Base-by-base conservation (phyloP, 2,329 filamentous ascomycete species). In the Tolypocladium pustulatum region DNA sequence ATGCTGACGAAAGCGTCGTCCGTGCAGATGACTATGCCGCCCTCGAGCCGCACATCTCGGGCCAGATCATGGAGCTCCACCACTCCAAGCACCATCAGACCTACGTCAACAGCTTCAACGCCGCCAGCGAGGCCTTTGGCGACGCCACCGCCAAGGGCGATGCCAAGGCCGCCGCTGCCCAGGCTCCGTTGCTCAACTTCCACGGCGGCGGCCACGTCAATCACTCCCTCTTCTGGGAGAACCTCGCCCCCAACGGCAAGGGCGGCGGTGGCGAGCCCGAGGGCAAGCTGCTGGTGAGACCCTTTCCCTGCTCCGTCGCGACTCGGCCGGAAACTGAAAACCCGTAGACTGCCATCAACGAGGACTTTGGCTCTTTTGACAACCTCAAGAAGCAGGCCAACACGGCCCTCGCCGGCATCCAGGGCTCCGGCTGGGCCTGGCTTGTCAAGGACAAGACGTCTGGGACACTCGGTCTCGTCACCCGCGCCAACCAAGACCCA, bases 11-110 rank as follows among this genome's bases (percentile, higher is more conserved):
- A n/a, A 22, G 9, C 27, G 49, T 6, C 20, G 17, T 8, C 9
- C 10, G 36, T 41, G 27, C 53, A 96, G 93, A 97, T 73, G 94
- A 97, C 81, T 99, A 97, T 75, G 90, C 88, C 72, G 94, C 92
- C 57, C 91, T 99, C 68, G 94, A 99, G 79, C 84, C 84, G 56
- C 71, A 80, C 69, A 85, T 96, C 78, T 92, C 88, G 55, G 88
- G 89, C 73, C 85, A 94, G 77, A 96, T 96, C 79, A 96, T 96
- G 92, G 90, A 96, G 79, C 84, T 96, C 53, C 92, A 96, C 81
- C 89, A 96, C 84, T 87, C 84, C 78, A 93, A 91, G 77, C 91
- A 96, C 82, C 92, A 96, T 80, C 86, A 93, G 76, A 92, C 91
- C 69, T 96, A 96, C 74, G 90, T 96, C 67, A 94, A 86, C 75